Evolutionary conservation across 2,329 filamentous ascomycete species (phyloP).

Genomic region (Apiospora phragmitis): DNA sequence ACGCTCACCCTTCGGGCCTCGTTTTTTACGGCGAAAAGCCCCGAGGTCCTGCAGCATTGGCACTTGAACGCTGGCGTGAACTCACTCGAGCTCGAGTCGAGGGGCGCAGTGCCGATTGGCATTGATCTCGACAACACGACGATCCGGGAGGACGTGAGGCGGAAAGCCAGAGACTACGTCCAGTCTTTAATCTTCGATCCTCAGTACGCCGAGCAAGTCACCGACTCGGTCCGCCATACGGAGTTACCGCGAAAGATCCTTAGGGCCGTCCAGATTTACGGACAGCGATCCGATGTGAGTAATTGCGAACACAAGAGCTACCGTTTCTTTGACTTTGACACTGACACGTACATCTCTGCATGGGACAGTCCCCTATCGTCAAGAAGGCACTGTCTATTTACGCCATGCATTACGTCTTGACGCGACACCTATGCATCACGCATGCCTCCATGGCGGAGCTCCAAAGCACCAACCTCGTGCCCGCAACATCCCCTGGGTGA

Average conservation of each 20-base stretch:
- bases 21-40: conserved; percentile 51
- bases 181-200: conserved; percentile 50
- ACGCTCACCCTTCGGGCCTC: conserved; percentile 49
- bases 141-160: conserved; percentile 47
- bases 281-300: conserved; percentile 45
- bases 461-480: conserved; percentile 41
- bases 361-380: conserved; percentile 46
- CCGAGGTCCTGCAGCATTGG: conserved; percentile 52
- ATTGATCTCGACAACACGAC: conserved; percentile 44
- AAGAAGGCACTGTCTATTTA: conserved; percentile 55
- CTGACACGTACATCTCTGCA: not conserved
- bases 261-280: conserved; percentile 48
- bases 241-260: conserved; percentile 48
- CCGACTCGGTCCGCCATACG: conserved; percentile 46
- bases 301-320: too few species aligned
- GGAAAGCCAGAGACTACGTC: conserved; percentile 49
- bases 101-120: conserved; percentile 50
- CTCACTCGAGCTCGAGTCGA: conserved; percentile 41
- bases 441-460: conserved; percentile 42
- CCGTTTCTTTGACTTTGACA: not conserved
- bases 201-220: conserved; percentile 50
- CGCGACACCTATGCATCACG: conserved; percentile 55
- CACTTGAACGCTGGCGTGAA: conserved; percentile 41
- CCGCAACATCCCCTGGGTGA: conserved; percentile 46
- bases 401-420: conserved; percentile 58